A percentile compares a stretch with the other conserved stretches of the same genome.
phyloP scores from a whole-genome alignment of 2,329 filamentous ascomycete species.

The Colletotrichum chrysophilum region DNA sequence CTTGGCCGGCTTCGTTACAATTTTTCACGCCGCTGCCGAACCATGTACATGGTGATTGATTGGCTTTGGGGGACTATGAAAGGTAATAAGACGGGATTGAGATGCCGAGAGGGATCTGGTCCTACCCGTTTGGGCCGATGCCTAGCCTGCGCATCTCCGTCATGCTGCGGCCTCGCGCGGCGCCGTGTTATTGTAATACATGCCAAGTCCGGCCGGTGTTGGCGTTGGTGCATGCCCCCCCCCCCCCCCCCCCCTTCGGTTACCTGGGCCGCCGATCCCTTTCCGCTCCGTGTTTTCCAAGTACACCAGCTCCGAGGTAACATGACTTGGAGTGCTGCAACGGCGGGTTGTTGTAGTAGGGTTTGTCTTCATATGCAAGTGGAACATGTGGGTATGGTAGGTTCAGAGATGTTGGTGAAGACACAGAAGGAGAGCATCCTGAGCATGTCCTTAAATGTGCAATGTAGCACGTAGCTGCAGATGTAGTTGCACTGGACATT shows the following conservation, averaged over 20 bases:
- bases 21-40: neutral
- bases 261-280: neutral
- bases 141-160: conserved; percentile 6
- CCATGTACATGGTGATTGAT: neutral
- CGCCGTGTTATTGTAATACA: neutral
- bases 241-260: neutral
- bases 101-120: neutral
- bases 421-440: neutral
- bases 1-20: neutral
- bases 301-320: neutral
- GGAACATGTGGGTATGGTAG: neutral
- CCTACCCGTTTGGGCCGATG: neutral
- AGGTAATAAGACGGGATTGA: neutral
- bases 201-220: neutral
- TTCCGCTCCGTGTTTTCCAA: neutral
- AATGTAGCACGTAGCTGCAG: neutral
- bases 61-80: neutral
- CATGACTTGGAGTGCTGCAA: neutral
- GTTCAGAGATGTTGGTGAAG: neutral
- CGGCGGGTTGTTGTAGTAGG: neutral
- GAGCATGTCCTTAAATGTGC: neutral
- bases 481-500: neutral
- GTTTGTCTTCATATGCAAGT: neutral
- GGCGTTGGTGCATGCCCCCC: neutral
- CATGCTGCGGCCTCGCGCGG: neutral